Evolutionary conservation across 2,329 filamentous ascomycete genomes (phyloP).

Genomic region (Phialophora expanda): DNA sequence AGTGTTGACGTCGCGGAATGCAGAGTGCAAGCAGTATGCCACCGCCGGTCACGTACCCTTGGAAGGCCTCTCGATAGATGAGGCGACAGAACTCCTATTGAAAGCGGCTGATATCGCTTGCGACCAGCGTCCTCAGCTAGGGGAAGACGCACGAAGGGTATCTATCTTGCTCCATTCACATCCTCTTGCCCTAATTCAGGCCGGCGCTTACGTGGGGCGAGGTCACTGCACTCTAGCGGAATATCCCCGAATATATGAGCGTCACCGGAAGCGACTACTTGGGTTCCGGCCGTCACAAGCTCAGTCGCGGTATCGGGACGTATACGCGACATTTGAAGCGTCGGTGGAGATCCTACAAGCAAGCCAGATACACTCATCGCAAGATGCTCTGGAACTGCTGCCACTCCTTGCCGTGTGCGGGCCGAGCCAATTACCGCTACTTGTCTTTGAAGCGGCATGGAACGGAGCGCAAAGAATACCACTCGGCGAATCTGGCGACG

Average conservation of each 20-base stretch:
- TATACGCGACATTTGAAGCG: conserved; percentile 48
- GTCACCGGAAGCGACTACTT: conserved; percentile 42
- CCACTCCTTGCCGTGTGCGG: conserved; percentile 42
- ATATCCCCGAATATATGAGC: conserved; percentile 39
- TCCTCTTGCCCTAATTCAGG: conserved; percentile 35
- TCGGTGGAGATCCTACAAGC: conserved; percentile 41
- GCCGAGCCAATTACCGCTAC: conserved; percentile 40
- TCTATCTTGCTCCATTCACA: conserved; percentile 30
- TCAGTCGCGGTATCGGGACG: conserved; percentile 44
- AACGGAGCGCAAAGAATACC: conserved; percentile 19
- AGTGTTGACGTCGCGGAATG: conserved; percentile 35
- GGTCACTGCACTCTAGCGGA: conserved; percentile 39
- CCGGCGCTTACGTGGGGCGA: conserved; percentile 40
- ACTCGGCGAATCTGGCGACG: conserved; percentile 2
- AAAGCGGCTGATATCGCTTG: conserved; percentile 16
- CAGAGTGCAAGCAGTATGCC: conserved; percentile 29
- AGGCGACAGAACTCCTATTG: conserved; percentile 29
- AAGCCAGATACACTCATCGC: neutral
- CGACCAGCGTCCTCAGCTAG: conserved; percentile 4
- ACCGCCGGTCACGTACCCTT: conserved; percentile 24
- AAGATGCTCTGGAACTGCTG: conserved; percentile 43
- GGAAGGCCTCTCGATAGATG: conserved; percentile 18
- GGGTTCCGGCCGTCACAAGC: conserved; percentile 40
- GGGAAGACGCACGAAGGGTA: conserved; percentile 24
- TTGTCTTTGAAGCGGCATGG: conserved; percentile 44